These are phyloP conservation scores for Fusarium guadeloupense DNA, from an alignment of 2,329 filamentous ascomycete species.

Conservation along the genomic window DNA sequence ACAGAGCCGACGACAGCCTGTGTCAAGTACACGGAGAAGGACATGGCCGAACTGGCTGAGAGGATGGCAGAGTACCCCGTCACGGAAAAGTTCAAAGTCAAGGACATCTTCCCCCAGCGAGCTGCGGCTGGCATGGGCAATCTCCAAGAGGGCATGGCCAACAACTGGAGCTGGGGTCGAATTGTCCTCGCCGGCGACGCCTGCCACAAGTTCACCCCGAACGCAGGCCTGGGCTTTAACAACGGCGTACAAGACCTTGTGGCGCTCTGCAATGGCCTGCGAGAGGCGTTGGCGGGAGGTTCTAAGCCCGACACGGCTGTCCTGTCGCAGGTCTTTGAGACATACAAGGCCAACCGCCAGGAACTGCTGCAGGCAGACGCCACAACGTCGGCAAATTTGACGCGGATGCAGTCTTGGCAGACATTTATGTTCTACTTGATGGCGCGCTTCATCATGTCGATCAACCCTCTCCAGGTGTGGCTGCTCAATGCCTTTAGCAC, in stretches of 20 bases:
- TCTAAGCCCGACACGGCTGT: too few relatives aligned
- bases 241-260: slow-evolving; percentile 13
- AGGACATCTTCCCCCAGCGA: background rate
- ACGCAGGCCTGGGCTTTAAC: slow-evolving; percentile 46
- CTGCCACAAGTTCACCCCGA: slow-evolving; percentile 48
- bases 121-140: slow-evolving; percentile 37
- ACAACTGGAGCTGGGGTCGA: slow-evolving; percentile 42
- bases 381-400: too few relatives aligned
- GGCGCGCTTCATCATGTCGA: too few relatives aligned
- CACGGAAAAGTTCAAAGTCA: background rate
- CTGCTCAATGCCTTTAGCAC: too few relatives aligned
- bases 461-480: too few relatives aligned
- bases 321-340: too few relatives aligned
- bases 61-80: too few relatives aligned
- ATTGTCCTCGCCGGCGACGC: slow-evolving; percentile 48
- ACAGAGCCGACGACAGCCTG: background rate
- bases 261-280: background rate
- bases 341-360: too few relatives aligned
- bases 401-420: too few relatives aligned
- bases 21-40: background rate
- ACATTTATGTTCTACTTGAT: too few relatives aligned
- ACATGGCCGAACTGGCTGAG: background rate
- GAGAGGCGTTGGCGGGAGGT: background rate
- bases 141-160: slow-evolving; percentile 47
- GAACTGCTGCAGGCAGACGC: too few relatives aligned